These are phyloP conservation scores for Platanus orientalis DNA, from an alignment of 164 flowering plant species.

Conservation along the genomic window DNA sequence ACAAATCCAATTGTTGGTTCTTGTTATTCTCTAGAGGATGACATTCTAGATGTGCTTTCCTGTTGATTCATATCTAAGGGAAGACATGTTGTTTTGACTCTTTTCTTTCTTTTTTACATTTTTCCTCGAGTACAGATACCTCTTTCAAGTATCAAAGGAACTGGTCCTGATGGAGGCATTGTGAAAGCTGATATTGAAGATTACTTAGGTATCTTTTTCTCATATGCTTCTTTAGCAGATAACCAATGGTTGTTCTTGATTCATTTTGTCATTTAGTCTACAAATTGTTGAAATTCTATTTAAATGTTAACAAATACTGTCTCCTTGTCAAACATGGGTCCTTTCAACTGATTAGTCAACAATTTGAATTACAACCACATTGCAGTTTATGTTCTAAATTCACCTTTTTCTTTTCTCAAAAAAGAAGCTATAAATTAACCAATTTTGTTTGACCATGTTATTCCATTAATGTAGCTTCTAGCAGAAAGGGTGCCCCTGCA, in stretches of 20 bases:
- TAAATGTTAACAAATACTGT: neutral
- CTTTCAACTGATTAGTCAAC: neutral
- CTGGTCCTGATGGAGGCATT: conserved; percentile 90
- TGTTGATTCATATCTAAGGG: no score
- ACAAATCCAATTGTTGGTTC: neutral
- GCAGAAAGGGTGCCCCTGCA: conserved; percentile 49
- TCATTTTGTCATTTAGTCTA: neutral
- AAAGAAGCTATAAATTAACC: neutral
- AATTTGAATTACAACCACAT: neutral
- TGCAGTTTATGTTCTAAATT: neutral
- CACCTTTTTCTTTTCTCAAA: no score
- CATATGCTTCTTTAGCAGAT: conserved; percentile 3
- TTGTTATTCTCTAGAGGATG: no score
- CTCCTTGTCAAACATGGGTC: neutral
- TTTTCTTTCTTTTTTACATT: neutral
- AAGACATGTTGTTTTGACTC: no score
- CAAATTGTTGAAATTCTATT: neutral
- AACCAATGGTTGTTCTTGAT: neutral
- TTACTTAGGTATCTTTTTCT: conserved; percentile 64
- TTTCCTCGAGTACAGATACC: conserved; percentile 68
- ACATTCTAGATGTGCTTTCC: no score
- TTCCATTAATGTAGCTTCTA: conserved; percentile 45
- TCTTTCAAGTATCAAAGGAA: conserved; percentile 82
- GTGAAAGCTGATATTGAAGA: conserved; percentile 98
- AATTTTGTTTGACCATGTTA: neutral